A percentile compares a stretch with the other conserved stretches of the same genome.
These are phyloP conservation scores for Corylus heterophylla DNA, from an alignment of 306 rosid genomes.

Conservation along the genomic window DNA sequence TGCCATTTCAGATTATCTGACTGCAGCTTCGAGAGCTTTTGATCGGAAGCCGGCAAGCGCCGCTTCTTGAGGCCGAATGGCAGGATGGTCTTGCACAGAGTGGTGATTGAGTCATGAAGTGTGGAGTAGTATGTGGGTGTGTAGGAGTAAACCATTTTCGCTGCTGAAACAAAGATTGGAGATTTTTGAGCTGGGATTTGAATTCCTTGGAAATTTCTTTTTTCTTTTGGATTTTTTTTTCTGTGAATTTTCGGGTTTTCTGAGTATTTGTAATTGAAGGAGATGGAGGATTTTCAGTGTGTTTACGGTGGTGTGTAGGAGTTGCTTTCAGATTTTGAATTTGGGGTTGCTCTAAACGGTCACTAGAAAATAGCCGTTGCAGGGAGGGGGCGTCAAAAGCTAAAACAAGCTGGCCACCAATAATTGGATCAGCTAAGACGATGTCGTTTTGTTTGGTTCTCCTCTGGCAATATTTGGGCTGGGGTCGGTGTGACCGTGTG, in stretches of 20 bases:
- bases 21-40: slow-evolving; percentile 60
- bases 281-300: not conserved
- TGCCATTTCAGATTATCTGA: slow-evolving; percentile 94
- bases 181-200: slow-evolving; percentile 21
- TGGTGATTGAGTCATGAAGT: slow-evolving; percentile 83
- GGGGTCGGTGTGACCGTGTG: too few species aligned
- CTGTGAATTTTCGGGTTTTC: slow-evolving; percentile 17
- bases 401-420: not conserved
- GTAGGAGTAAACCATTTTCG: slow-evolving; percentile 77
- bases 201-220: not conserved
- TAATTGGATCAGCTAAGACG: not conserved
- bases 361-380: slow-evolving; percentile 66
- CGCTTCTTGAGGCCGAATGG: slow-evolving; percentile 83
- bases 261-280: slow-evolving; percentile 19
- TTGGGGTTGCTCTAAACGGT: slow-evolving; percentile 50
- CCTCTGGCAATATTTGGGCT: too few species aligned
- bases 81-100: slow-evolving; percentile 74
- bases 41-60: slow-evolving; percentile 52
- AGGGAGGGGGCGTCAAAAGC: not conserved
- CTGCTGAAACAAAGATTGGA: not conserved
- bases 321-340: slow-evolving; percentile 37
- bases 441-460: not conserved
- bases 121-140: slow-evolving; percentile 85
- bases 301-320: not conserved
- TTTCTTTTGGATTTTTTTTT: not conserved